These are phyloP conservation scores for Perkinsela sp. DNA, from an alignment of 208 protist genomes.

Conservation along the genomic window DNA sequence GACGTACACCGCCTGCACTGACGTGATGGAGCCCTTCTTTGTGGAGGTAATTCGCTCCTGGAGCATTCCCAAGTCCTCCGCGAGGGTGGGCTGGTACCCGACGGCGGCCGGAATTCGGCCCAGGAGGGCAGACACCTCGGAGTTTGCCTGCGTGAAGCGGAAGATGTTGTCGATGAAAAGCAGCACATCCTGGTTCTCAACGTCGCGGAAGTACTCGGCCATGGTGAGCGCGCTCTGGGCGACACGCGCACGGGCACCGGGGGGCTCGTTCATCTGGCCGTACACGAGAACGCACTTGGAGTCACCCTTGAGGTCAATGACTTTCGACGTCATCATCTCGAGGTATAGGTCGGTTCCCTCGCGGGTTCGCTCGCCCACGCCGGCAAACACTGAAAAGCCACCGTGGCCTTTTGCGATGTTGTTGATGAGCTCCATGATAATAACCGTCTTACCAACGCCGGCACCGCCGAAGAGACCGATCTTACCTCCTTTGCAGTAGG, in stretches of 20 bases:
- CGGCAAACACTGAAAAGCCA: conserved; percentile 93
- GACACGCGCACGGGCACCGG: conserved; percentile 86
- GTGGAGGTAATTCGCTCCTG: conserved; percentile 94
- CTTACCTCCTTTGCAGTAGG: conserved; percentile 93
- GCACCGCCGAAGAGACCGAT: conserved; percentile 94
- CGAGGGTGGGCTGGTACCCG: conserved; percentile 92
- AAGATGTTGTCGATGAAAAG: conserved; percentile 98
- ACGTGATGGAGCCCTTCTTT: conserved; percentile 80
- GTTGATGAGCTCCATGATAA: conserved; percentile 98
- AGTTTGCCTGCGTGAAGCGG: conserved; percentile 92
- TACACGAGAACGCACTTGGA: conserved; percentile 94
- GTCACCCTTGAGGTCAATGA: conserved; percentile 69
- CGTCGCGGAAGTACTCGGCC: conserved; percentile 94
- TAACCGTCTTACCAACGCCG: conserved; percentile 91
- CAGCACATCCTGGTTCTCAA: conserved; percentile 88
- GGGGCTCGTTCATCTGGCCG: conserved; percentile 96
- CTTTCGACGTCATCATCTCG: conserved; percentile 87
- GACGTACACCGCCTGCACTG: conserved; percentile 88
- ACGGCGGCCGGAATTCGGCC: conserved; percentile 93
- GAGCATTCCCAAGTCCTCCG: conserved; percentile 84
- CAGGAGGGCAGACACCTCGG: conserved; percentile 86
- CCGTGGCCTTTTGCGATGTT: conserved; percentile 91
- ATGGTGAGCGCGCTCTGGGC: conserved; percentile 85
- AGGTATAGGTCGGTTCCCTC: conserved; percentile 93
- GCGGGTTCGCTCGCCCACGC: conserved; percentile 90